Evolutionary conservation across 768 basidiomycete species (phyloP).

Genomic region (Favolaschia claudopus): DNA sequence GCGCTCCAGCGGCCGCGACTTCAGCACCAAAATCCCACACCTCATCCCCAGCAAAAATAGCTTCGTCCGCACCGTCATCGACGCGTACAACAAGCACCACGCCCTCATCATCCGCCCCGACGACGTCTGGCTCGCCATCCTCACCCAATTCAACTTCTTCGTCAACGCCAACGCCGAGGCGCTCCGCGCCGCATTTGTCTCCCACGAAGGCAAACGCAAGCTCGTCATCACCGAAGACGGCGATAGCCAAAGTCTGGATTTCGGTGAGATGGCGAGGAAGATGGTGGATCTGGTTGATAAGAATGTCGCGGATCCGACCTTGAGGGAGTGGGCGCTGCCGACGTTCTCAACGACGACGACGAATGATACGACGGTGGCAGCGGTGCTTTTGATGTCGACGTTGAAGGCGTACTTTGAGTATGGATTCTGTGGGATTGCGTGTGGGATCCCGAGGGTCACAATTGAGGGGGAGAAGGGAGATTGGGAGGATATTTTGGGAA

Average conservation of each 20-base stretch:
- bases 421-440: constrained; percentile 32
- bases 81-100: constrained; percentile 46
- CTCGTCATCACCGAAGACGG: constrained; percentile 15
- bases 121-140: too few relatives aligned
- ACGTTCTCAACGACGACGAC: constrained; percentile 52
- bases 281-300: constrained; percentile 34
- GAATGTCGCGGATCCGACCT: constrained; percentile 37
- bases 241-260: constrained; percentile 21
- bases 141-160: constrained; percentile 47
- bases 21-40: too few relatives aligned
- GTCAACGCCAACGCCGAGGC: constrained; percentile 44
- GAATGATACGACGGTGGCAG: constrained; percentile 44
- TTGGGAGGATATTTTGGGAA: constrained; percentile 42
- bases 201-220: constrained; percentile 32
- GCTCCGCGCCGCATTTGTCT: constrained; percentile 39
- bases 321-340: constrained; percentile 51
- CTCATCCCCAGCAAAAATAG: neutral
- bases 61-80: constrained; percentile 27
- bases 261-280: constrained; percentile 32
- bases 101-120: constrained; percentile 48
- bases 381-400: constrained; percentile 52
- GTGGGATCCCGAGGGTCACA: constrained; percentile 55
- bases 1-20: too few relatives aligned
- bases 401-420: constrained; percentile 49
- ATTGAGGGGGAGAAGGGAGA: constrained; percentile 50